Conservation (phyloP, 2,329 filamentous ascomycete genomes). For the Diaporthe ilicicola region DNA sequence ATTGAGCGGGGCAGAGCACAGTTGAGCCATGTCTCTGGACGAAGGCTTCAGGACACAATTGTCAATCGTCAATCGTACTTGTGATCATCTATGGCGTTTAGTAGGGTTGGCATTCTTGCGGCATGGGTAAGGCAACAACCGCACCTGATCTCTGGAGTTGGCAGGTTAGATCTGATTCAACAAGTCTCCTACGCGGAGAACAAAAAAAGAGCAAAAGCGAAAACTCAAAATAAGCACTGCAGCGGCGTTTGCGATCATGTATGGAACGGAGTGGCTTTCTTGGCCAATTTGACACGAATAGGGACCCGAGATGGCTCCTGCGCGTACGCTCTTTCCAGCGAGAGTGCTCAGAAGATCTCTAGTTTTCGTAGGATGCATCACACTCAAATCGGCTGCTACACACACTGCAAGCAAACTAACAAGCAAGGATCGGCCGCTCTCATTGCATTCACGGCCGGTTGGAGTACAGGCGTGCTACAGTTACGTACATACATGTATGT, state of each 20-base stretch:
- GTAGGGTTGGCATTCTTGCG: constrained; percentile 6
- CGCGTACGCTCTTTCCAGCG: not conserved
- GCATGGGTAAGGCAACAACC: constrained; percentile 28
- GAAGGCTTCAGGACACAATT: not conserved
- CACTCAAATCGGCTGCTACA: constrained; percentile 25
- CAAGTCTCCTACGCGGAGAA: constrained; percentile 13
- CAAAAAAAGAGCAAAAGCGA: constrained; percentile 20
- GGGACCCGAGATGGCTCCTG: not conserved
- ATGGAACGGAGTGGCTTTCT: not conserved
- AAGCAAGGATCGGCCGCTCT: not conserved
- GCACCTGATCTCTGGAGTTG: constrained; percentile 31
- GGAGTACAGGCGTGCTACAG: not conserved
- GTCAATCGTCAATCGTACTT: constrained; percentile 8
- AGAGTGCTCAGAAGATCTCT: not conserved
- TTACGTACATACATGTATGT: not conserved
- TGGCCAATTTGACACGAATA: not conserved
- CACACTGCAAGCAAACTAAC: constrained; percentile 23
- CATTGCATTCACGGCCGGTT: not conserved
- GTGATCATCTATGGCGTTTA: constrained; percentile 30
- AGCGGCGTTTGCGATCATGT: constrained; percentile 5
- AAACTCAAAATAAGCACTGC: constrained; percentile 26
- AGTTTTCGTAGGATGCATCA: constrained; percentile 24
- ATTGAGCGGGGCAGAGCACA: constrained; percentile 51
- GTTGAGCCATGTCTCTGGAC: not conserved
- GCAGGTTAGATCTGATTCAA: constrained; percentile 29